Conservation (phyloP, 176 grass and related monocot species). For the Raddia guianensis region DNA sequence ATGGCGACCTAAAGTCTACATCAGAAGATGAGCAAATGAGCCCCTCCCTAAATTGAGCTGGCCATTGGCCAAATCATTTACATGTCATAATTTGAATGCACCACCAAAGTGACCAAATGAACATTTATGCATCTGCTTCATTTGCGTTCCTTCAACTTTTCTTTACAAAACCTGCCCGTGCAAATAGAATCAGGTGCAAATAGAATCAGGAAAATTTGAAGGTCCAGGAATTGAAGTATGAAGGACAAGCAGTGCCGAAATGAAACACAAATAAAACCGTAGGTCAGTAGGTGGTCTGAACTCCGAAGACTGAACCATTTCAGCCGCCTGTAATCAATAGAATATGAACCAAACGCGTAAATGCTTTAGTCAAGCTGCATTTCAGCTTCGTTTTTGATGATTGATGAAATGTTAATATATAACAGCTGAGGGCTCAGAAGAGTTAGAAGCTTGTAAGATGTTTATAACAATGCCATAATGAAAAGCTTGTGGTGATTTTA, state of each 20-base stretch:
- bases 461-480: not conserved
- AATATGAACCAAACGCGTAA: not conserved
- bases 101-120: not conserved
- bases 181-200: not conserved
- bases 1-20: constrained; percentile 56
- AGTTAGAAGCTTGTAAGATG: not conserved
- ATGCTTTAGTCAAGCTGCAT: not conserved
- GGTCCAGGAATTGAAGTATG: not conserved
- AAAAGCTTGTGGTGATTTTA: not conserved
- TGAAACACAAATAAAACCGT: not conserved
- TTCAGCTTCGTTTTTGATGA: not conserved
- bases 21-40: constrained; percentile 46
- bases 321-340: not conserved
- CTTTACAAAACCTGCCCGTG: not conserved
- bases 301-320: no score
- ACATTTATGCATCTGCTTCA: not conserved
- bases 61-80: not conserved
- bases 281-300: no score
- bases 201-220: not conserved
- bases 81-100: not conserved
- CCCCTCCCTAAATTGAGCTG: not conserved
- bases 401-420: not conserved
- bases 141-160: constrained; percentile 1
- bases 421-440: not conserved
- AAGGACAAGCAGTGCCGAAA: not conserved